A percentile compares a stretch with the other conserved stretches of the same genome.
Evolutionary conservation across 2,329 filamentous ascomycete genomes (phyloP).

Genomic region (Sporothrix phasma): DNA sequence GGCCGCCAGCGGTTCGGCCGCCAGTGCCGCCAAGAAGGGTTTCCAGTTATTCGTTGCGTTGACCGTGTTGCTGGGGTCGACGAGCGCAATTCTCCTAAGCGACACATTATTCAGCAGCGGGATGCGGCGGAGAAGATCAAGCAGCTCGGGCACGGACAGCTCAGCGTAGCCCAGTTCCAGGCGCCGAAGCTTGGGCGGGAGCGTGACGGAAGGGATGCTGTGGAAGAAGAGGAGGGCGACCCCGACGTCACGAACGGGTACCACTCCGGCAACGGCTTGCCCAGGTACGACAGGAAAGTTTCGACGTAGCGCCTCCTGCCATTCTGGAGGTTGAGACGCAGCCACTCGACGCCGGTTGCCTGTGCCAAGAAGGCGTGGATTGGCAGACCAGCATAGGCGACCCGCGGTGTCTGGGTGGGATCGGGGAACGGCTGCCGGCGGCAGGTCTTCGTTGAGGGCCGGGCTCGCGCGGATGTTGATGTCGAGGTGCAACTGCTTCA

Average conservation of each 20-base stretch:
- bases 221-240: not conserved
- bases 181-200: not conserved
- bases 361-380: slow-evolving; percentile 30
- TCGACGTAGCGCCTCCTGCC: not conserved
- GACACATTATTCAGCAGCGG: not conserved
- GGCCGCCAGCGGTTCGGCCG: not conserved
- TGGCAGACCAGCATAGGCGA: slow-evolving; percentile 13
- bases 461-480: slow-evolving; percentile 13
- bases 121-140: not conserved
- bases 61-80: not conserved
- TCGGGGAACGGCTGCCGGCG: no score
- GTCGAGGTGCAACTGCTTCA: slow-evolving; percentile 37
- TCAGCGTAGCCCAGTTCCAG: not conserved
- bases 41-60: not conserved
- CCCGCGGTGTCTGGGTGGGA: not conserved
- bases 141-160: not conserved
- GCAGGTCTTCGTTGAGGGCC: no score
- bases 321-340: slow-evolving; percentile 42
- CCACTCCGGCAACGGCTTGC: not conserved
- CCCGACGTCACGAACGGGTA: not conserved
- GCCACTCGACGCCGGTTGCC: slow-evolving; percentile 36
- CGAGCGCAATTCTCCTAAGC: not conserved
- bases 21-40: not conserved
- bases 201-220: not conserved
- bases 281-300: not conserved